phyloP scores from a whole-genome alignment of 305 asterid genomes.

The Rubia peregrina region DNA sequence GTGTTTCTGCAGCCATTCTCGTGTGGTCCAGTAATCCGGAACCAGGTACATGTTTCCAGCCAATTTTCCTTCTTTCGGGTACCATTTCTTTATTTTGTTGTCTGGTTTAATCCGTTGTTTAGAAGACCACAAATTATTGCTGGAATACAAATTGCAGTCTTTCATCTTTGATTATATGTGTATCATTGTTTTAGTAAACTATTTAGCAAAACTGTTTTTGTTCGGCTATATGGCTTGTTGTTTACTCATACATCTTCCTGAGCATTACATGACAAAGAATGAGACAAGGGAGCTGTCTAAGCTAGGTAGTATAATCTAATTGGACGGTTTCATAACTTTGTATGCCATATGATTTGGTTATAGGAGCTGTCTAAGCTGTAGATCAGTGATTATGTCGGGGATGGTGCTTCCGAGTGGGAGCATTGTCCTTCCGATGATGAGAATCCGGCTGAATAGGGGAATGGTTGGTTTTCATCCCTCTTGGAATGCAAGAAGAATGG shows the following conservation, averaged over 20 bases:
- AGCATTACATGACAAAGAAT: neutral
- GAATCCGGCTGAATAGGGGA: neutral
- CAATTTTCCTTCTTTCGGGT: neutral
- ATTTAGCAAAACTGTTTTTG: neutral
- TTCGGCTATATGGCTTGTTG: neutral
- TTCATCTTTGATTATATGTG: neutral
- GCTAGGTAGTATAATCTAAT: neutral
- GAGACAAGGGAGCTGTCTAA: neutral
- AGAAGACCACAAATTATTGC: neutral
- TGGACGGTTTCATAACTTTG: neutral
- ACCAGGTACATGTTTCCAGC: neutral
- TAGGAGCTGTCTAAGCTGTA: neutral
- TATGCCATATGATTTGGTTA: neutral
- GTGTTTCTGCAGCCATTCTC: neutral
- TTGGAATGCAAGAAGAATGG: neutral
- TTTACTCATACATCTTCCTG: too few species aligned
- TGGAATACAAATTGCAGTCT: neutral
- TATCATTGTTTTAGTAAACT: neutral
- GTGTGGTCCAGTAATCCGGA: neutral
- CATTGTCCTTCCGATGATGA: neutral
- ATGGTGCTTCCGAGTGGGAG: slow-evolving; percentile 21
- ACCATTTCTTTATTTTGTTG: neutral
- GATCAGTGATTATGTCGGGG: slow-evolving; percentile 9
- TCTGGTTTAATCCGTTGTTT: neutral
- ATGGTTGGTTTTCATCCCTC: slow-evolving; percentile 1